These are phyloP conservation scores for Nidularia pulvinata DNA, from an alignment of 768 basidiomycete species.

Conservation along the genomic window DNA sequence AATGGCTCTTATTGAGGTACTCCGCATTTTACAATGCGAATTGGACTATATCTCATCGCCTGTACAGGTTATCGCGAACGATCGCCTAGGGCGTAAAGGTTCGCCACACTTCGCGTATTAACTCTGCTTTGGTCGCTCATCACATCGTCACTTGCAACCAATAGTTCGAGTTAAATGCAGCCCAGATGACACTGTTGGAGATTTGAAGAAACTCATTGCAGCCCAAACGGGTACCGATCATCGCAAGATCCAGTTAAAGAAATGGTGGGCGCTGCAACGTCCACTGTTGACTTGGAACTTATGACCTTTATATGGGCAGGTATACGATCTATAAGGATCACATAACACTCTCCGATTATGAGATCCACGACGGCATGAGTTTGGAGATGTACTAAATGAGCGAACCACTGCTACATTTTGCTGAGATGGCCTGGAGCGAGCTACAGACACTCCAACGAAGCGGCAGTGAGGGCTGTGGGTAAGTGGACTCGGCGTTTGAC, in stretches of 20 bases:
- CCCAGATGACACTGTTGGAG: slow-evolving; percentile 95
- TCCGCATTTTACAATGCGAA: slow-evolving; percentile 2
- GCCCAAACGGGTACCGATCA: slow-evolving; percentile 92
- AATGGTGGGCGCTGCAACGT: slow-evolving; percentile 64
- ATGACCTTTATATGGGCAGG: slow-evolving; percentile 40
- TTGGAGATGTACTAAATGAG: slow-evolving; percentile 78
- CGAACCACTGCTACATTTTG: background rate
- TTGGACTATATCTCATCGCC: slow-evolving; percentile 1
- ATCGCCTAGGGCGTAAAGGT: slow-evolving; percentile 96
- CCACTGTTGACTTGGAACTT: background rate
- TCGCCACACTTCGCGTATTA: background rate
- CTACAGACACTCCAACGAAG: no score
- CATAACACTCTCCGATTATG: slow-evolving; percentile 89
- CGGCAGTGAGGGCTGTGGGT: no score
- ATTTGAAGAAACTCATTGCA: slow-evolving; percentile 95
- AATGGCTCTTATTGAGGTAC: slow-evolving; percentile 60
- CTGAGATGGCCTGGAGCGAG: no score
- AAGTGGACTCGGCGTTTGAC: no score
- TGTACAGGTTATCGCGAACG: slow-evolving; percentile 87
- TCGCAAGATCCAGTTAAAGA: slow-evolving; percentile 91
- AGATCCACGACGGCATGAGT: slow-evolving; percentile 93
- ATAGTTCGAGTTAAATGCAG: slow-evolving; percentile 95
- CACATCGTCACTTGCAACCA: background rate
- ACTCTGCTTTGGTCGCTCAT: background rate
- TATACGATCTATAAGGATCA: slow-evolving; percentile 97